Evolutionary conservation across 306 rosid species (phyloP).

Genomic region (Castanea mollissima): DNA sequence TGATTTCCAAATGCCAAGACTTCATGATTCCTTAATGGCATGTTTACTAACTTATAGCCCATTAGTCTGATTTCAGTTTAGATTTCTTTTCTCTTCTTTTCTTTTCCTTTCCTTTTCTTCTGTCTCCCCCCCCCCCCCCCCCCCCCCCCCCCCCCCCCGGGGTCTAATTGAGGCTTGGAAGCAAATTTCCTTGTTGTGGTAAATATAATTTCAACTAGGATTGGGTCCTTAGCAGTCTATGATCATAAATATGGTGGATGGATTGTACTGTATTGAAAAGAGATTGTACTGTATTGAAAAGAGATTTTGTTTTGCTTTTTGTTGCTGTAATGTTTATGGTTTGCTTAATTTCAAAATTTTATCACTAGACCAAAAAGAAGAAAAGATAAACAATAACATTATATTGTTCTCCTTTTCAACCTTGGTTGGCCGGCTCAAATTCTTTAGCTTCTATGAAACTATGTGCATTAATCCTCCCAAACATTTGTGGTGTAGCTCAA

Average conservation of each 20-base stretch:
- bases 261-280: background rate
- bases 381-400: background rate
- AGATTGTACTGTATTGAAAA: background rate
- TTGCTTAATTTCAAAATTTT: background rate
- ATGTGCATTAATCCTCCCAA: no score
- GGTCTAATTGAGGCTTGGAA: background rate
- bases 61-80: background rate
- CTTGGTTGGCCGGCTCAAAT: background rate
- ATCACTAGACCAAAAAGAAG: background rate
- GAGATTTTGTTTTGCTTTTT: background rate
- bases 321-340: background rate
- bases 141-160: no score
- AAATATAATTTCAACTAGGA: background rate
- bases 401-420: background rate
- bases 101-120: background rate
- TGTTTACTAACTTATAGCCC: slow-evolving; percentile 9
- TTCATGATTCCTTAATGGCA: background rate
- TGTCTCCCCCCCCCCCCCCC: no score
- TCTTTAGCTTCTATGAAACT: no score
- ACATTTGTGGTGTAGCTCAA: no score
- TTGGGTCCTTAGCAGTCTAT: background rate
- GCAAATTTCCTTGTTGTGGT: background rate
- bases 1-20: background rate
- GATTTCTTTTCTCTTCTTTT: background rate
- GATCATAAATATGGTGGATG: background rate